Conservation (phyloP, 169 alveolate species). For the Neospora caninum region DNA sequence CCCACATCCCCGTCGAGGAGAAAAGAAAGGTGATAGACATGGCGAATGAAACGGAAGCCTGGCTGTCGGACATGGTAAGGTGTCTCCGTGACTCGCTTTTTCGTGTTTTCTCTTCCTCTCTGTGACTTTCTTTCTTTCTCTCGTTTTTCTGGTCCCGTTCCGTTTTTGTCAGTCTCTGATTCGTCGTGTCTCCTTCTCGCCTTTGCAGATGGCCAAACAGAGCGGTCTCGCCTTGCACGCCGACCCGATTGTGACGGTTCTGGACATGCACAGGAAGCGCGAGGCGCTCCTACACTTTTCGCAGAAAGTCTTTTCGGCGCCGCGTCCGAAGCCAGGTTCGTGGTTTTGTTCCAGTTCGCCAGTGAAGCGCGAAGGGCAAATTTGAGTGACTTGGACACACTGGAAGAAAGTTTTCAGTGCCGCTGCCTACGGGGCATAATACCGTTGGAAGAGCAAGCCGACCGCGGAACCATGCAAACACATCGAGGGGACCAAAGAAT, state of each 20-base stretch:
- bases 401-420: too few relatives aligned
- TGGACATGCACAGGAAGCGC: background rate
- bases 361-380: too few relatives aligned
- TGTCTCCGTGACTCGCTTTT: background rate
- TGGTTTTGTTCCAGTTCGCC: too few relatives aligned
- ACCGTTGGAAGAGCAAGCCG: too few relatives aligned
- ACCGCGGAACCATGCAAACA: too few relatives aligned
- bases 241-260: slow-evolving; percentile 14
- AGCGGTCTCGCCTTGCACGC: background rate
- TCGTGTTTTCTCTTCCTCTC: background rate
- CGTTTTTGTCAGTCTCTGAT: background rate
- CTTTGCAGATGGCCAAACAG: slow-evolving; percentile 37
- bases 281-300: background rate
- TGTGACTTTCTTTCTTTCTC: background rate
- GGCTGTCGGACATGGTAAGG: slow-evolving; percentile 36
- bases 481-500: too few relatives aligned
- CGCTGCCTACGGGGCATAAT: too few relatives aligned
- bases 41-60: slow-evolving; percentile 15
- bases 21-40: background rate
- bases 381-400: too few relatives aligned
- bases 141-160: background rate
- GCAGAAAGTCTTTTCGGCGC: background rate
- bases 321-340: background rate
- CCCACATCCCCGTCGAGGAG: slow-evolving; percentile 30
- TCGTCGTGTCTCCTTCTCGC: background rate